Percentiles rank a stretch among this genome's conserved stretches.
Evolutionary conservation across 176 grass and related monocot species (phyloP).

Genomic region (Lolium perenne): DNA sequence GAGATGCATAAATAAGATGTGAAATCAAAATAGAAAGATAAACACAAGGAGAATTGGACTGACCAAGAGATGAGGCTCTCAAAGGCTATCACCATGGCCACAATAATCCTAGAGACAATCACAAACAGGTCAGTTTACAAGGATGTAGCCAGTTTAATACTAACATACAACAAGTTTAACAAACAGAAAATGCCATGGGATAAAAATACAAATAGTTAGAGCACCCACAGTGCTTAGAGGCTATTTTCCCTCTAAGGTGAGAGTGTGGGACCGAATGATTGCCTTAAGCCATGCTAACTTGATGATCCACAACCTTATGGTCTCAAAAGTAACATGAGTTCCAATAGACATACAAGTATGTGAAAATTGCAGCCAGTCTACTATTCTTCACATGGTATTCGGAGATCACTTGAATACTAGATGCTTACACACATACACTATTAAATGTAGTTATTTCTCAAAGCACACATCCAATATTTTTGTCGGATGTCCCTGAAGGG

Average conservation of each 20-base stretch:
- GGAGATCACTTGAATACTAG: not conserved
- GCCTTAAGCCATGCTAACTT: not conserved
- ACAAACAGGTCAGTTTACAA: conserved; percentile 40
- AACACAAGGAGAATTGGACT: conserved; percentile 41
- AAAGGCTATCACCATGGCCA: conserved; percentile 75
- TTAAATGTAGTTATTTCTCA: conserved; percentile 9
- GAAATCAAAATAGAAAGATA: conserved; percentile 15
- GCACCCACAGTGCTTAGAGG: not conserved
- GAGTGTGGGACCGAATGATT: not conserved
- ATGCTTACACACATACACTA: not conserved
- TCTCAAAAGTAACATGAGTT: not conserved
- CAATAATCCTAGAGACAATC: conserved; percentile 81
- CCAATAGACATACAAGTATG: not conserved
- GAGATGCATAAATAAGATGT: conserved; percentile 11
- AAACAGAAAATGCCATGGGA: not conserved
- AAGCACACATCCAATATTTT: not conserved
- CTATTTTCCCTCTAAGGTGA: not conserved
- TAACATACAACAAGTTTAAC: conserved; percentile 8
- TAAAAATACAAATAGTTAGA: not conserved
- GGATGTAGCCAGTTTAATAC: not conserved
- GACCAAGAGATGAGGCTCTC: conserved; percentile 80
- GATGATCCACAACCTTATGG: not conserved
- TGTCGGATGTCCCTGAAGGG: too few species aligned
- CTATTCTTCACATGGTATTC: conserved; percentile 2
- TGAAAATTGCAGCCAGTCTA: not conserved